Base-by-base conservation (phyloP, 345 rosid species). In the Aurinia saxatilis region DNA sequence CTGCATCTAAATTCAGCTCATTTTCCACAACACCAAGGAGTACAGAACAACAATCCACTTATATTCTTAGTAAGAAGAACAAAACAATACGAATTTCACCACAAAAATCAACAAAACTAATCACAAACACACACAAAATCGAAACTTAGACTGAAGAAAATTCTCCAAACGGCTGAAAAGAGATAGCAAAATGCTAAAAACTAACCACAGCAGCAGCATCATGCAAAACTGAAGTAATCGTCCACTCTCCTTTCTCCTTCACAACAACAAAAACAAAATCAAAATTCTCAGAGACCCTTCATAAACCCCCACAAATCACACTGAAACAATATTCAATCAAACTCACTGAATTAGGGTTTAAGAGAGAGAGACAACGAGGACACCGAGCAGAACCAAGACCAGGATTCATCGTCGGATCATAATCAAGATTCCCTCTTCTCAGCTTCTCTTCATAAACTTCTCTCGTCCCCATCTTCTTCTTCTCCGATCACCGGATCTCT, bases 341-440 rank as follows among this genome's bases (percentile, higher is more conserved):
- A 49, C 63, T 39, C 82, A 91, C 98, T 8, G 83, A 50, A 57
- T 77, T 71, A 57, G 85, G 89, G 79, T 67, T 34, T 39, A 92
- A 38, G 79, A 87, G 91, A 56, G 98, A 90, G 57, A 92, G 93
- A 10, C 98, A 92, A 10, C 95, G 96, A 21, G 96, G 95, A 72
- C 95, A 92, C 2, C 98, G 97, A 72, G 93, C 80, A 2, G 86
- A 78, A 18, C 95, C 98, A 38, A 92, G 87, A 52, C 98, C 95
- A 10, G 91, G 96, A 13, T 83, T 85, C 67, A 85, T 85, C 13
- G 98, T 89, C 14, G 97, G 93, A 74, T 89, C 98, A 65, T 86
- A 82, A 66, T 81, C 41, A 10, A 87, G 76, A 53, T 87, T 82
- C 19, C 93, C 91, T 21, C 68, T 74, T 65, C 90, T 73, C 55